phyloP scores from a whole-genome alignment of 1,284 basidiomycete genomes.

The Schizophyllum commune region DNA sequence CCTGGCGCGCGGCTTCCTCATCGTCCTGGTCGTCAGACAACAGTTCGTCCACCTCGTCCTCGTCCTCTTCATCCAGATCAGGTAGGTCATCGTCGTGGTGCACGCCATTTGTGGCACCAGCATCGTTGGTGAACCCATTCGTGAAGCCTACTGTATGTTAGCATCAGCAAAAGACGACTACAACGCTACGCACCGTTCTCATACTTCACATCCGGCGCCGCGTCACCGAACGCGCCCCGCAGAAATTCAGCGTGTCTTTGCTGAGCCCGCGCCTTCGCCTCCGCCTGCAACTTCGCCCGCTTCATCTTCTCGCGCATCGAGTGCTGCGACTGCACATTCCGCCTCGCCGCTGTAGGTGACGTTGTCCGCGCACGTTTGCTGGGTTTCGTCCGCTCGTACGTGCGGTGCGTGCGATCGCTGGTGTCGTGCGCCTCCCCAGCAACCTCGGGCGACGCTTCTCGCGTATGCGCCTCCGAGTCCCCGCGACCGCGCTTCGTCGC shows the following conservation, averaged over 20 bases:
- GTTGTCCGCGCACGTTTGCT: not conserved
- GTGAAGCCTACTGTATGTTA: not conserved
- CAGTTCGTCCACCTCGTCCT: slow-evolving; percentile 28
- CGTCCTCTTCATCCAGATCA: slow-evolving; percentile 33
- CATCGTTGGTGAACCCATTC: not conserved
- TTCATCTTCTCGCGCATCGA: not conserved
- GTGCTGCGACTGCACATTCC: not conserved
- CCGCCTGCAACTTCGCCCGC: not conserved
- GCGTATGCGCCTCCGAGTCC: not conserved
- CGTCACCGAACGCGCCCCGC: not conserved
- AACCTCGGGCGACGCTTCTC: not conserved
- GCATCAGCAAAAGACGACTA: not conserved
- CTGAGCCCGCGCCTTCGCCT: not conserved
- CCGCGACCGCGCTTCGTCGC: not conserved
- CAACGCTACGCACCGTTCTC: not conserved
- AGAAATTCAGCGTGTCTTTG: not conserved
- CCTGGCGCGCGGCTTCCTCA: slow-evolving; percentile 30
- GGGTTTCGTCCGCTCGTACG: not conserved
- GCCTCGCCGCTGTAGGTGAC: not conserved
- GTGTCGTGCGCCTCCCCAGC: not conserved
- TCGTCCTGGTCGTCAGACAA: slow-evolving; percentile 14
- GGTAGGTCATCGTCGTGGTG: slow-evolving; percentile 2
- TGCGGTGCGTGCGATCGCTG: not conserved
- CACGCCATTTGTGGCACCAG: slow-evolving; percentile 5
- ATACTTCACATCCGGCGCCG: not conserved